A percentile compares a stretch with the other conserved stretches of the same genome.
Conservation (phyloP, 78 protist species). For the Emiliania huxleyi region DNA sequence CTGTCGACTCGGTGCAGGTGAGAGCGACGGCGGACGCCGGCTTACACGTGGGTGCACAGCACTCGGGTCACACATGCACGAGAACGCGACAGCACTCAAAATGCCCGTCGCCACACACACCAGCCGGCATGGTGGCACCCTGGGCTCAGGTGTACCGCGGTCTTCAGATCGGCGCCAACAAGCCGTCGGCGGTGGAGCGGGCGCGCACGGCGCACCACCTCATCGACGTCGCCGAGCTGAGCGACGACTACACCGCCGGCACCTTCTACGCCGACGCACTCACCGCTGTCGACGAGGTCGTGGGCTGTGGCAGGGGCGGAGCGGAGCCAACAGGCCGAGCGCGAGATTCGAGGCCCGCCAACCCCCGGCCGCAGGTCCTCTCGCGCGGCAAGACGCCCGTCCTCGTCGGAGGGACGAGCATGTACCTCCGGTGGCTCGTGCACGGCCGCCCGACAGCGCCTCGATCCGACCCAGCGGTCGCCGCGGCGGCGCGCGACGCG, state of each 20-base stretch:
- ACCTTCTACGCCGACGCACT: background rate
- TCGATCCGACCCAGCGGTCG: background rate
- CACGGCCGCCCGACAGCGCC: background rate
- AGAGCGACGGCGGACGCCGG: no score
- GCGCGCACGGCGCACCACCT: background rate
- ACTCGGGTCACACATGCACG: no score
- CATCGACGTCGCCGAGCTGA: background rate
- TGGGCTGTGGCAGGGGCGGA: no score
- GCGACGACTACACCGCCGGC: background rate
- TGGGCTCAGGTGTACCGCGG: background rate
- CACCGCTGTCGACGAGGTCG: background rate
- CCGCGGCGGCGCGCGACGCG: background rate
- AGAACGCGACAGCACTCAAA: no score
- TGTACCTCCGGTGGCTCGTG: constrained; percentile 23
- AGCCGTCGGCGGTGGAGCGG: background rate
- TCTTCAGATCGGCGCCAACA: background rate
- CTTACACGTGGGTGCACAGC: no score
- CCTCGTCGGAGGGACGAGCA: background rate
- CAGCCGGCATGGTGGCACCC: background rate
- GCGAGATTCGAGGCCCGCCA: no score
- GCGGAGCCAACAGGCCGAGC: no score
- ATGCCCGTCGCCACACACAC: no score
- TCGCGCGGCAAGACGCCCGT: background rate
- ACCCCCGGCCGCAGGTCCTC: no score
- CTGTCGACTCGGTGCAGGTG: constrained; percentile 26